These are phyloP conservation scores for Aureobasidium sp. DNA, from an alignment of 2,329 filamentous ascomycete species.

Conservation along the genomic window DNA sequence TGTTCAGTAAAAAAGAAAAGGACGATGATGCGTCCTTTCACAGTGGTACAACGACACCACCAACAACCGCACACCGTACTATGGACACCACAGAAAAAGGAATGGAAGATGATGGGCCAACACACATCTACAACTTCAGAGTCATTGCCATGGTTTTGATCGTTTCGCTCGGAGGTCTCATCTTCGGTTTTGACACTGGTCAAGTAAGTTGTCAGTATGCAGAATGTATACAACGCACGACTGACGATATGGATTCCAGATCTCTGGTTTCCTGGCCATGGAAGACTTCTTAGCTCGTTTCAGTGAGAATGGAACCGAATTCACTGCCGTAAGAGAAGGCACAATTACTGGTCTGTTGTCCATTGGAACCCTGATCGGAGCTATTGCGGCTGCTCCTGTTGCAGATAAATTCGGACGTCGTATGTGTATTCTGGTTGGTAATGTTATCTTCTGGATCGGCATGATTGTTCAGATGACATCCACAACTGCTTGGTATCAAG, in stretches of 20 bases:
- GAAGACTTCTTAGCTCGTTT: slow-evolving; percentile 45
- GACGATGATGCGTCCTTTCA: slow-evolving; percentile 1
- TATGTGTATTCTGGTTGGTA: slow-evolving; percentile 54
- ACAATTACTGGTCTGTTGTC: slow-evolving; percentile 56
- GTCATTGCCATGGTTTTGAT: slow-evolving; percentile 31
- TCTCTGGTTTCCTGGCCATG: slow-evolving; percentile 45
- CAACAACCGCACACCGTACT: not conserved
- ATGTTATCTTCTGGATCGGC: slow-evolving; percentile 57
- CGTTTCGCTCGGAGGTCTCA: slow-evolving; percentile 33
- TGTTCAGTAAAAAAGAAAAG: slow-evolving; percentile 15
- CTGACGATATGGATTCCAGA: slow-evolving; percentile 21
- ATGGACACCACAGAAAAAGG: slow-evolving; percentile 5
- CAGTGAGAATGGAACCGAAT: slow-evolving; percentile 43
- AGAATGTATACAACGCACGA: no score
- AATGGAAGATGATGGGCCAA: slow-evolving; percentile 14
- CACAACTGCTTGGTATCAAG: slow-evolving; percentile 52
- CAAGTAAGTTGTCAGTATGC: slow-evolving; percentile 28
- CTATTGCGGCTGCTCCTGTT: slow-evolving; percentile 52
- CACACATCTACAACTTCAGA: slow-evolving; percentile 19
- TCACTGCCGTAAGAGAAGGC: slow-evolving; percentile 55
- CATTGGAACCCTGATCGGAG: slow-evolving; percentile 53
- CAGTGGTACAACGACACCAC: slow-evolving; percentile 6
- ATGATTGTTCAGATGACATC: slow-evolving; percentile 61
- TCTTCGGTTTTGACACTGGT: slow-evolving; percentile 39
- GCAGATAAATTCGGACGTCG: slow-evolving; percentile 57